Base-by-base conservation (phyloP, 2,329 filamentous ascomycete genomes). In the Paraphoma chrysanthemicola region DNA sequence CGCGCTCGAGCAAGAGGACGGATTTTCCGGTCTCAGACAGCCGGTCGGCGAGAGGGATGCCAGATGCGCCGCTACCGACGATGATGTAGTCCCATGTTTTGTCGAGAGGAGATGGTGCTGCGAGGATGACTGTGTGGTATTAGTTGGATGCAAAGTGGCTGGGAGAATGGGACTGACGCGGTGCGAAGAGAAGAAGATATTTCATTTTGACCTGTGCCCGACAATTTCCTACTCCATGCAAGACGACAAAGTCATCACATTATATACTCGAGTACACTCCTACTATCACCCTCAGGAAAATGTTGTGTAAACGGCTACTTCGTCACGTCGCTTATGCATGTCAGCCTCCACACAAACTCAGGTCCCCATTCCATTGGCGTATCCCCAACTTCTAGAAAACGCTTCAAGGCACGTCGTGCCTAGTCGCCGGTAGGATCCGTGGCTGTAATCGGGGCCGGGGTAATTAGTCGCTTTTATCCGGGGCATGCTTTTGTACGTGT, bases 21-120 rank as follows among this genome's bases (percentile, higher is more conserved):
- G 80, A 86, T 49, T 86, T 81, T 43, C 86, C 86, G 45, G 83
- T 80, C 68, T 86, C 84, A 30, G 84, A 85, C 23, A 89, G 81
- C 62, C 83, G 81, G 71, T 86, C 83, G 7, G 80, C 80, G 31
- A 78, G 67, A 0, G 85, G 85, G 18, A 88, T 81, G 16, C 86
- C 86, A 41, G 81, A 83, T 2, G 85, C 82, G 48, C 86, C 86
- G 14, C 76, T 81, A 2, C 86, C 86, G 18, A 86, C 81, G 28
- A 88, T 78, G 48, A 88, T 83, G 72, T 88, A 88, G 70, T 88
- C 86, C 63, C 81, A 86, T 1, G 81, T 79, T 29, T 71, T 70
- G 47, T 74, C 75, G 57, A 74, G 52, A 52, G 69, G 47, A 14
- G 46, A 49, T 5, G 38, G 7, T 30, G 9, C 70, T 68, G 39